Evolutionary conservation across 2,329 filamentous ascomycete genomes (phyloP), one percentile per base, ranked within the genome.

Genomic region (Aspergillus piperis): DNA sequence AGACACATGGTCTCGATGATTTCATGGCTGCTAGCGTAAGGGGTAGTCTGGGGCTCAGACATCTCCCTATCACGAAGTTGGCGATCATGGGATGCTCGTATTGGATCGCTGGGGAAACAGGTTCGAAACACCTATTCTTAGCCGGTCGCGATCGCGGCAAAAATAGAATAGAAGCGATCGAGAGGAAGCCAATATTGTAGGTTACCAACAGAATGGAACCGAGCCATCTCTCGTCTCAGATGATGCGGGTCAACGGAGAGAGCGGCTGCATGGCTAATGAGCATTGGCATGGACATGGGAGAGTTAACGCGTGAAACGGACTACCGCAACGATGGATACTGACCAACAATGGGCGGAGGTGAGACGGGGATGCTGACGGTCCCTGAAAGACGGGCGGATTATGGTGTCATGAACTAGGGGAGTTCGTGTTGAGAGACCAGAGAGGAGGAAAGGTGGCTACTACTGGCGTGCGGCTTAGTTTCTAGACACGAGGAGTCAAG

Each of bases 231-330:
- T 23, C 44, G 64, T 63, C 62, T 63, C 62, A 63, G 59, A 47
- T 59, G 51, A 54, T 36, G 49, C 8, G 17, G 44, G 60, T 42
- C 54, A 51, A 15, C 21, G 41, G 19, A 2, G 49, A 47, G 19
- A 59, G 64, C 64, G 64, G 57, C 36, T 66, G 61, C 56, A 19
- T 52, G 53, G 53, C 60, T 58, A 60, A 62, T 66, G 48, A 48
- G 44, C 39, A 44, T 38, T 15, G 25, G n/a, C 8, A 19, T 17
- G 11, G 48, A 15, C 21, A 21, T 36, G 41, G 27, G 41, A 47
- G 51, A 52, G 42, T 21, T 38, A 55, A 36, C 6, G 21, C 8
- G 27, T 44, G 41, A 57, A 15, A 44, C n/a, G 11, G 30, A 13
- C 32, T 36, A 11, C 32, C 32, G 44, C 19, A 30, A 32, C 13